phyloP scores from a whole-genome alignment of 2,329 filamentous ascomycete species.

The Pseudocercospora ulei region DNA sequence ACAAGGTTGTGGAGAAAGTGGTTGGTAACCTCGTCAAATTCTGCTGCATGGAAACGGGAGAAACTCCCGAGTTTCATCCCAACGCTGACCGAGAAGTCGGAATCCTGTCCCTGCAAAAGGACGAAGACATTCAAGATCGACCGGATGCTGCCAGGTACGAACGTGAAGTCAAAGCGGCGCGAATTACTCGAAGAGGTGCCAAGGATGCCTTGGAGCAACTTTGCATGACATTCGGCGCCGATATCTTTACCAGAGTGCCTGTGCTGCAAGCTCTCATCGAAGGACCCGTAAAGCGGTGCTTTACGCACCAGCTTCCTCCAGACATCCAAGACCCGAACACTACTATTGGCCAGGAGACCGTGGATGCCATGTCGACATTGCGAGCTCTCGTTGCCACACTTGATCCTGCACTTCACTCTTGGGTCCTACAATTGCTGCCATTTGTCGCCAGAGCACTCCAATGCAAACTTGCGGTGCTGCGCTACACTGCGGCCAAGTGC shows the following conservation, averaged over 20 bases:
- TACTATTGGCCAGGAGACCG: conserved; percentile 76
- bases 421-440: conserved; percentile 74
- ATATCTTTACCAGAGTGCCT: conserved; percentile 72
- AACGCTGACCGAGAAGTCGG: conserved; percentile 68
- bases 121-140: conserved; percentile 90
- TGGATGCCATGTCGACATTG: conserved; percentile 87
- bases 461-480: conserved; percentile 78
- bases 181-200: conserved; percentile 82
- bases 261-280: conserved; percentile 75
- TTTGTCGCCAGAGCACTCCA: conserved; percentile 79
- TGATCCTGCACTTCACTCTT: conserved; percentile 61
- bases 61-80: conserved; percentile 87
- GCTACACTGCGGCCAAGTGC: conserved; percentile 95
- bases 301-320: conserved; percentile 57
- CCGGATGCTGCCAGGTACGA: conserved; percentile 85
- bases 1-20: conserved; percentile 86
- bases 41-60: conserved; percentile 92
- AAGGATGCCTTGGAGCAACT: conserved; percentile 90
- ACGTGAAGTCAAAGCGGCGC: conserved; percentile 74
- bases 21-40: conserved; percentile 94
- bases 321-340: conserved; percentile 65
- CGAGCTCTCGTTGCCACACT: conserved; percentile 90
- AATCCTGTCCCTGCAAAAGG: conserved; percentile 89
- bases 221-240: conserved; percentile 64
- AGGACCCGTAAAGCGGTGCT: conserved; percentile 63